phyloP scores from a whole-genome alignment of 2,329 filamentous ascomycete genomes.

The Exophiala phaeomuriformis region DNA sequence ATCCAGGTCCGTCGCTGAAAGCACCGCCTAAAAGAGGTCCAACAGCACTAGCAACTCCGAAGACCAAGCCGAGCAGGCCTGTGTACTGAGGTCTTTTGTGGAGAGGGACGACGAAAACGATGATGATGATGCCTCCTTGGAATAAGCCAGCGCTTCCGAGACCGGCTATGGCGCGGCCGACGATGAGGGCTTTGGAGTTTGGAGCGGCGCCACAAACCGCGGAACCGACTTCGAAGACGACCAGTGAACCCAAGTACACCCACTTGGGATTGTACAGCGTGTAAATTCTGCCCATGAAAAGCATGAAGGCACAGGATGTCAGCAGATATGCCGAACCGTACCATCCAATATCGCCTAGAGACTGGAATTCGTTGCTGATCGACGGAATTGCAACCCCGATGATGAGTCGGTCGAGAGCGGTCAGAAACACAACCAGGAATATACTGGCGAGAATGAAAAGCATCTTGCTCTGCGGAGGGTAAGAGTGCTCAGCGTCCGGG shows the following conservation, averaged over 20 bases:
- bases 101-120: slow-evolving; percentile 41
- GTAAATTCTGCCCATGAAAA: slow-evolving; percentile 29
- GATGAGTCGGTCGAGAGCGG: slow-evolving; percentile 14
- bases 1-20: slow-evolving; percentile 28
- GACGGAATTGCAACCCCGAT: slow-evolving; percentile 31
- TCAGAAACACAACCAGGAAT: no score
- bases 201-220: slow-evolving; percentile 35
- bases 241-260: slow-evolving; percentile 31
- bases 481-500: no score
- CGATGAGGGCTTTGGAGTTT: slow-evolving; percentile 33
- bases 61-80: slow-evolving; percentile 26
- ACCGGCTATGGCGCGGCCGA: slow-evolving; percentile 50
- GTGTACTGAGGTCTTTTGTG: slow-evolving; percentile 42
- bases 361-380: slow-evolving; percentile 31
- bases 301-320: slow-evolving; percentile 28
- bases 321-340: slow-evolving; percentile 34
- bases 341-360: slow-evolving; percentile 31
- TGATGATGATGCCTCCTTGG: slow-evolving; percentile 37
- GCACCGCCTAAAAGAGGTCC: slow-evolving; percentile 29
- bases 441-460: no score
- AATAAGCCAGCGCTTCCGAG: slow-evolving; percentile 37
- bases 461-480: no score
- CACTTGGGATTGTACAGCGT: slow-evolving; percentile 29
- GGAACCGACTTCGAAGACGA: slow-evolving; percentile 38
- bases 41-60: slow-evolving; percentile 25